A percentile compares a stretch with the other conserved stretches of the same genome.
Evolutionary conservation across 2,329 filamentous ascomycete genomes (phyloP).

Genomic region (Talaromyces islandicus): DNA sequence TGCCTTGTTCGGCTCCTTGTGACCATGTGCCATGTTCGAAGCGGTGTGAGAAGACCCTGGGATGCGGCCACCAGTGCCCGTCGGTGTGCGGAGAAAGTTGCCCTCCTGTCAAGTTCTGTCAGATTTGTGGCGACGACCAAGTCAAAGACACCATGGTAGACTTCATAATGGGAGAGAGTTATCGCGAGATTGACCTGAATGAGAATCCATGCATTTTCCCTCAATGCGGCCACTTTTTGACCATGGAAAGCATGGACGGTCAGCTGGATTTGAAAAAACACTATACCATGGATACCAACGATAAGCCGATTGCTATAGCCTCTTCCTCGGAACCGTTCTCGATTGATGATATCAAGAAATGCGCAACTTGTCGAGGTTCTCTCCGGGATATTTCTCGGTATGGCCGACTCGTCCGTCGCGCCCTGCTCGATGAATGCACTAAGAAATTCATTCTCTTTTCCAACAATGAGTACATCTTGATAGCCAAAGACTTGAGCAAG

Average conservation of each 20-base stretch:
- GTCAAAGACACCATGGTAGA: slow-evolving; percentile 50
- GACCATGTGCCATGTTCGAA: slow-evolving; percentile 59
- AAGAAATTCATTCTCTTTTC: slow-evolving; percentile 59
- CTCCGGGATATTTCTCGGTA: slow-evolving; percentile 56
- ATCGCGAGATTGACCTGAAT: slow-evolving; percentile 53
- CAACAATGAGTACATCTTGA: slow-evolving; percentile 35
- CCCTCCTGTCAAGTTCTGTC: slow-evolving; percentile 49
- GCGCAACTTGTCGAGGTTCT: slow-evolving; percentile 56
- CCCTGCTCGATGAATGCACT: slow-evolving; percentile 56
- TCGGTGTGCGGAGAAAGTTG: slow-evolving; percentile 61
- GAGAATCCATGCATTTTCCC: slow-evolving; percentile 58
- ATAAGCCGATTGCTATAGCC: slow-evolving; percentile 18
- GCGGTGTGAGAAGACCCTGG: slow-evolving; percentile 49
- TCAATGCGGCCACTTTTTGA: slow-evolving; percentile 59
- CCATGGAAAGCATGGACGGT: slow-evolving; percentile 55
- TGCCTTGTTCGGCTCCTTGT: slow-evolving; percentile 63
- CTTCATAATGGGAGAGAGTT: slow-evolving; percentile 49
- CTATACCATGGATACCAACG: slow-evolving; percentile 21
- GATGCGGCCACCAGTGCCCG: slow-evolving; percentile 60
- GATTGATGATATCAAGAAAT: slow-evolving; percentile 45
- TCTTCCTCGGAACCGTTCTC: slow-evolving; percentile 44
- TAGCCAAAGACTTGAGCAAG: slow-evolving; percentile 22
- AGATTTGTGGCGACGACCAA: slow-evolving; percentile 43
- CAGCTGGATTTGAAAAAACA: slow-evolving; percentile 47
- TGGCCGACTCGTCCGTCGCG: slow-evolving; percentile 55